A percentile compares a stretch with the other conserved stretches of the same genome.
Evolutionary conservation across 2,329 filamentous ascomycete species (phyloP).

Genomic region (Dactylellina parvicollis): DNA sequence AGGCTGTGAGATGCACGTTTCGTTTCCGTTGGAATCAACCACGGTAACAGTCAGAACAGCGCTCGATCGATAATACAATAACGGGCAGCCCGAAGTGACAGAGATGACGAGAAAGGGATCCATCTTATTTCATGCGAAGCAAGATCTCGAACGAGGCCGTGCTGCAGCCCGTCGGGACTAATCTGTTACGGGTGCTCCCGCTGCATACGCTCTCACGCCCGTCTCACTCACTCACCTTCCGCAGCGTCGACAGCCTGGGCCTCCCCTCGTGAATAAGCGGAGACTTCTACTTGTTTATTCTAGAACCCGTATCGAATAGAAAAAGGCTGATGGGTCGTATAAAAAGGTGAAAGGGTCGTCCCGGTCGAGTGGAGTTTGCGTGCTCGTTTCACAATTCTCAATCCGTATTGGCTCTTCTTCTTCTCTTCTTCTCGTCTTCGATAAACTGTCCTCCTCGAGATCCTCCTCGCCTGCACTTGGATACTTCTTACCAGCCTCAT

Average conservation of each 20-base stretch:
- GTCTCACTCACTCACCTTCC: background rate
- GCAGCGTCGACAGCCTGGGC: background rate
- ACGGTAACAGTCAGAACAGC: too few relatives aligned
- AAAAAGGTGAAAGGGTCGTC: background rate
- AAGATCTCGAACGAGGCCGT: background rate
- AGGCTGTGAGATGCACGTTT: too few relatives aligned
- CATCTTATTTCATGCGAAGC: too few relatives aligned
- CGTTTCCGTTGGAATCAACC: too few relatives aligned
- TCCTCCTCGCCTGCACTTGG: background rate
- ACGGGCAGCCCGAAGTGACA: too few relatives aligned
- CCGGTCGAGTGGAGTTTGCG: background rate
- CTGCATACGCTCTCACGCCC: background rate
- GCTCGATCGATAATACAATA: too few relatives aligned
- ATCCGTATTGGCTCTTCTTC: constrained; percentile 30
- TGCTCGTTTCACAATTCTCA: constrained; percentile 37
- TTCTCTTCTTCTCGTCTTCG: constrained; percentile 1
- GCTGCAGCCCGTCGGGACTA: background rate
- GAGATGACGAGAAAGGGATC: too few relatives aligned
- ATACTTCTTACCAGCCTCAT: background rate
- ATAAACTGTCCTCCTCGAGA: background rate
- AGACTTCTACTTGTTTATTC: too few relatives aligned
- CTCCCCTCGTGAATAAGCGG: background rate
- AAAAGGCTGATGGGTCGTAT: background rate
- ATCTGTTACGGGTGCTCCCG: background rate
- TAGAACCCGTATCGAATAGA: too few relatives aligned